Base-by-base conservation (phyloP, 441 rosid species). In the Bocquillonia castaneifolia region DNA sequence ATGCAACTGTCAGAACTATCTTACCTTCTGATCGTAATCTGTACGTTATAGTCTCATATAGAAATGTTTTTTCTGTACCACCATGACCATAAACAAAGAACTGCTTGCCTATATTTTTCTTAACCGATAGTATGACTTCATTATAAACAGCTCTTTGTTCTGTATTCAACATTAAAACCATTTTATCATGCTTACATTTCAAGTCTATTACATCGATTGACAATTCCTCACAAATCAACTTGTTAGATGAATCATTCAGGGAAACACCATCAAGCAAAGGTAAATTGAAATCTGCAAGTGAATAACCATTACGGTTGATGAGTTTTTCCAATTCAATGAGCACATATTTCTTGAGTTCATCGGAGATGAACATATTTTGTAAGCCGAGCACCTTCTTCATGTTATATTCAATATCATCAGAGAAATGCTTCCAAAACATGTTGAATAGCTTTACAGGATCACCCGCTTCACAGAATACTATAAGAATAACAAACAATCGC, bases 81-180 rank as follows among this genome's bases (percentile, higher is more conserved):
- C 26, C 54, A 20, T 50, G 15, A 1, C 13, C 13, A 20, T 20
- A 20, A 1, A 48, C 4, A 50, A 50, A 50, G 20, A 45, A 45
- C 17, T 0, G 9, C 9, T 3, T 0, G 0, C 26, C 10, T 4
- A n/a, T 7, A n/a, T 2, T 10, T 5, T n/a, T 14, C 3, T n/a
- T 4, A 1, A 50, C 3, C 0, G 7, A 0, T 3, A 3, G 0
- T 1, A 50, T 0, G 0, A 50, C 26, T 5, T n/a, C 10, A 20
- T 50, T 12, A 20, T 50, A 50, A 2, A 50, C 1, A 6, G 2
- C 9, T 6, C 2, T 4, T 20, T 50, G 53, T 18, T 48, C 53
- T 3, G 1, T 20, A 48, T n/a, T 48, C 0, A 48, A n/a, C 1
- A 10, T 3, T 0, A 1, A n/a, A 2, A n/a, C 0, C 7, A 48